Evolutionary conservation across 2,329 filamentous ascomycete genomes (phyloP).

Genomic region (Aspergillus jensenii): DNA sequence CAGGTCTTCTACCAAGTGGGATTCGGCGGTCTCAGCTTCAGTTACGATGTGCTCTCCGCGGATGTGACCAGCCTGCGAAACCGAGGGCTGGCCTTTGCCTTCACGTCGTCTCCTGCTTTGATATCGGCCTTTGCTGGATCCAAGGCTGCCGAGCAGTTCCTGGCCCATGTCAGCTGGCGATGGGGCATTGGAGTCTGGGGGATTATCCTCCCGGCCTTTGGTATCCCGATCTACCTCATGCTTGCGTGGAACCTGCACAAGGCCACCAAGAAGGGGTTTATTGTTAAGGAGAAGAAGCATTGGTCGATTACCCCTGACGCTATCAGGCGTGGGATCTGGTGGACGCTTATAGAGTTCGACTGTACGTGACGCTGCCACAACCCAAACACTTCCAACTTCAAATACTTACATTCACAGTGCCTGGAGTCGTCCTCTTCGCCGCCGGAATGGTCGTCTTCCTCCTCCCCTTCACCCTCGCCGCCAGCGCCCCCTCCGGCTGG

Average conservation of each 20-base stretch:
- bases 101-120: slow-evolving; percentile 62
- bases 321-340: neutral
- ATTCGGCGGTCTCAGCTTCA: slow-evolving; percentile 55
- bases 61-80: slow-evolving; percentile 62
- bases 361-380: neutral
- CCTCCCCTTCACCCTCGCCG: slow-evolving; percentile 61
- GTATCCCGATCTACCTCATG: slow-evolving; percentile 55
- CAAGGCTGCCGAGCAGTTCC: slow-evolving; percentile 53
- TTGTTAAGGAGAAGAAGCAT: slow-evolving; percentile 31
- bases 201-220: slow-evolving; percentile 60
- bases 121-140: slow-evolving; percentile 61
- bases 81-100: slow-evolving; percentile 61
- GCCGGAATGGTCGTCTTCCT: slow-evolving; percentile 63
- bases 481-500: slow-evolving; percentile 41
- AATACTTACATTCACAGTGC: slow-evolving; percentile 32
- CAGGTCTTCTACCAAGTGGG: slow-evolving; percentile 62
- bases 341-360: neutral
- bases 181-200: slow-evolving; percentile 65
- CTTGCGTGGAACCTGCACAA: slow-evolving; percentile 57
- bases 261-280: slow-evolving; percentile 56
- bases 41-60: slow-evolving; percentile 59
- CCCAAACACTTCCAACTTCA: too few species aligned
- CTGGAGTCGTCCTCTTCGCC: slow-evolving; percentile 64
- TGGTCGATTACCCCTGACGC: neutral
- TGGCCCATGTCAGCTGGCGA: slow-evolving; percentile 51